Base-by-base conservation (phyloP, 495 filamentous ascomycete genomes). In the Saxophila tyrrhenica region DNA sequence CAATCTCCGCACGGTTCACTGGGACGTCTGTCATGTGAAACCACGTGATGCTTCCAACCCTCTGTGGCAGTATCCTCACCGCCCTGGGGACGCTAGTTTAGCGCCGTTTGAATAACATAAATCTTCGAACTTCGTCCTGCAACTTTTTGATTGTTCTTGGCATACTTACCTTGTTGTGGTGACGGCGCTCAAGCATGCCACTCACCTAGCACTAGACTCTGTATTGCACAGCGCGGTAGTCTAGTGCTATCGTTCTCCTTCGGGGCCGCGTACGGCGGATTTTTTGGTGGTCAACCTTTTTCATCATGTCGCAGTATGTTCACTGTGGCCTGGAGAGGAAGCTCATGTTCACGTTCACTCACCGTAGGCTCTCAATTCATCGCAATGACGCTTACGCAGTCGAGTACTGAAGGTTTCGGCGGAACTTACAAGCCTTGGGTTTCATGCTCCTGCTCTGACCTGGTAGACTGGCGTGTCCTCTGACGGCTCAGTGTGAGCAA, bases 201-300 rank as follows among this genome's bases (percentile, higher is more conserved):
- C 43, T 5, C 43, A 25, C 43, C 50, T 50, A 41, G 15, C 22
- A 23, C 44, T 20, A 17, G 15, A 22, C 45, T 43, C 51, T 58
- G 50, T 50, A 58, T 54, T 58, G 56, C 56, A 58, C 56, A 29
- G 56, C 56, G 56, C 50, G 50, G 55, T 25, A 43, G 45, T 22
- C 17, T 1, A 3, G 23, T 29, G 32, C n/a, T 32, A 50, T 24
- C 5, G 42, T 15, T 53, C 50, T 58, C 56, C 56, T 58, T 49
- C 56, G 56, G 56, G 56, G 50, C 41, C 43, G 16, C 42, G 5
- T 17, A 8, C 35, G 50, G 56, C 25, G 56, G 10, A 50, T 50
- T 56, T 56, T 56, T 56, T 56, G 54, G 32, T 56, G 46, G 7
- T 44, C 16, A 5, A 35, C 29, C 7, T 20, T 29, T 54, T 54